Base-by-base conservation (phyloP, 1,139 yeast genomes). In the Geotrichum klebahnii region DNA sequence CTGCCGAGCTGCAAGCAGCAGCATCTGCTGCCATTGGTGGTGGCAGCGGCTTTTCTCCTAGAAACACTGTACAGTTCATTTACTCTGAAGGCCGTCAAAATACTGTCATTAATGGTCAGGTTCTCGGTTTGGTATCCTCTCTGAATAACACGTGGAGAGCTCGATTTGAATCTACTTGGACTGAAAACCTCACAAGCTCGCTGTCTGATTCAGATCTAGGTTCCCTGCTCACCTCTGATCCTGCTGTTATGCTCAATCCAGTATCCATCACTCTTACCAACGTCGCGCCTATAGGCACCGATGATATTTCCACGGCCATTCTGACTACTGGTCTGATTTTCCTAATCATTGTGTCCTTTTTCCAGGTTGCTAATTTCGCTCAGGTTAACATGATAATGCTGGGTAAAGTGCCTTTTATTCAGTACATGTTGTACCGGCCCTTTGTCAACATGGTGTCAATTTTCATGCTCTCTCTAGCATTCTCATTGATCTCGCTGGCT, bases 291-390 rank as follows among this genome's bases (percentile, higher is more conserved):
- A n/a, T n/a, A 1, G 73, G 68, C 53, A 66, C 67, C 1, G 71
- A 79, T 57, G 69, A 78, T 2, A 79, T 77, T 2, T 62, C 81
- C 22, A 59, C 75, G 19, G 88, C 87, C 0, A 87, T 90, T 1
- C 66, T 80, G 4, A 87, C 83, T 64, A 82, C 85, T 57, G 95
- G 95, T 45, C 72, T 84, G 52, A 84, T 87, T 65, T 86, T 80
- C 66, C 72, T 83, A 63, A 77, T 87, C 57, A 81, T 87, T 65
- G 67, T 85, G 51, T 80, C 95, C 1, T 74, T 78, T 56, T 75
- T 78, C 67, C 80, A 79, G 55, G 75, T 82, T 60, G 76, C 79
- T 53, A 74, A 82, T 62, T 81, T 81, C 62, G 72, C 70, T 19
- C 78, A 77, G 3, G 63, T 79, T 29, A 85, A 84, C 62, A 67